Evolutionary conservation across 2,329 filamentous ascomycete genomes (phyloP).

Genomic region (Fusarium lyarnte): DNA sequence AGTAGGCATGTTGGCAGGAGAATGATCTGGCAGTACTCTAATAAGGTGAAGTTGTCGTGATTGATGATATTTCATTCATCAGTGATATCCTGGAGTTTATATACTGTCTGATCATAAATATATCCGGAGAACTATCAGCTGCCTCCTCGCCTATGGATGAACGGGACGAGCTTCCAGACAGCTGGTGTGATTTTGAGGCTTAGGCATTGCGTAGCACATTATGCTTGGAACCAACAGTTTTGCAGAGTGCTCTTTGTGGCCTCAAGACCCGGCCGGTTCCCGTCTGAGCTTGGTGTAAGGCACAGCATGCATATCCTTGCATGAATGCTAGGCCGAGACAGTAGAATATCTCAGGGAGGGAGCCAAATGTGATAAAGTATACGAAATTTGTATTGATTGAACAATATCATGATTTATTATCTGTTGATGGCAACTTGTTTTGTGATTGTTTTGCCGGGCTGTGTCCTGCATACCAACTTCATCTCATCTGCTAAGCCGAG

Average conservation of each 20-base stretch:
- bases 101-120: neutral
- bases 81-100: neutral
- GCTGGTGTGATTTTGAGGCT: neutral
- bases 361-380: neutral
- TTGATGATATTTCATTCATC: too few species aligned
- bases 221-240: neutral
- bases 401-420: neutral
- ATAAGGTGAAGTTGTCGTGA: neutral
- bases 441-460: neutral
- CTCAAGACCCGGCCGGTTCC: neutral
- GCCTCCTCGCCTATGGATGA: neutral
- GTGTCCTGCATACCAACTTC: neutral
- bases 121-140: neutral
- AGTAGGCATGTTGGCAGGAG: slow-evolving; percentile 36
- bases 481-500: neutral
- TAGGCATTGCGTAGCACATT: neutral
- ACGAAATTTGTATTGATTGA: neutral
- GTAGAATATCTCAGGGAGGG: neutral
- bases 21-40: neutral
- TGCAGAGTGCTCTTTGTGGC: neutral
- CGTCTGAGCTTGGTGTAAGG: neutral
- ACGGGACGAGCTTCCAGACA: neutral
- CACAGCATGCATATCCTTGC: neutral
- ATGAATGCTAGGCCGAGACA: neutral
- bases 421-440: neutral